Base-by-base conservation (phyloP, 1,284 basidiomycete genomes). In the Polyporus tsugae region DNA sequence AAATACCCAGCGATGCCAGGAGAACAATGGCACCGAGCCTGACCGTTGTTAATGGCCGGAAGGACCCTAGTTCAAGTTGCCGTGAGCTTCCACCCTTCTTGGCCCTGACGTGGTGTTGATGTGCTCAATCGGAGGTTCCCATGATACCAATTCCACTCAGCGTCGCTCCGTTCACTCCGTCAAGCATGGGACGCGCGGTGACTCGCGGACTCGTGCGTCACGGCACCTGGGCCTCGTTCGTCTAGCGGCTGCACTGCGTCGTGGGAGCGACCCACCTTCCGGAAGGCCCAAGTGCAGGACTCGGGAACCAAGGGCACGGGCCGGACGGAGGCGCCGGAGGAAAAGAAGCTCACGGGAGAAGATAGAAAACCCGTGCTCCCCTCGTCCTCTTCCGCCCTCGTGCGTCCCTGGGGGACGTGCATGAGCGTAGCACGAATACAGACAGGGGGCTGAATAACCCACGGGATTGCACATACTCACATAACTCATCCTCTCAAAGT, bases 271-370 rank as follows among this genome's bases (percentile, higher is more conserved):
- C 6, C 19, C 19, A 58, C 35, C 33, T 58, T 58, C 35, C 55
- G 33, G 55, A 58, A 58, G 55, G 1, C 35, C 46, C 19, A 11
- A 36, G 55, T 22, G 29, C 33, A 38, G 35, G 17, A n/a, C 55
- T 58, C 9, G 19, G 19, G 55, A 33, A 58, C 55, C 55, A 6
- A 58, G 9, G 6, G 55, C 17, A 9, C 55, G 55, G 55, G 2
- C 55, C 35, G 55, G 33, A 11, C 9, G 17, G 35, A 38, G 55
- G 19, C 55, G 33, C 35, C 10, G 17, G 9, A 38, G 11, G 33
- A 35, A 58, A 36, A 58, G 55, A 38, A 58, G 35, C 10, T 58
- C 55, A 58, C 55, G 55, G 55, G 55, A 58, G 55, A 58, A 58
- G 33, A 10, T 17, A 58, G 9, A 58, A 36, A 58, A 38, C 55